Evolutionary conservation across 371 early-diverging fungal genomes (phyloP).

Genomic region (Funneliformis caledonium): DNA sequence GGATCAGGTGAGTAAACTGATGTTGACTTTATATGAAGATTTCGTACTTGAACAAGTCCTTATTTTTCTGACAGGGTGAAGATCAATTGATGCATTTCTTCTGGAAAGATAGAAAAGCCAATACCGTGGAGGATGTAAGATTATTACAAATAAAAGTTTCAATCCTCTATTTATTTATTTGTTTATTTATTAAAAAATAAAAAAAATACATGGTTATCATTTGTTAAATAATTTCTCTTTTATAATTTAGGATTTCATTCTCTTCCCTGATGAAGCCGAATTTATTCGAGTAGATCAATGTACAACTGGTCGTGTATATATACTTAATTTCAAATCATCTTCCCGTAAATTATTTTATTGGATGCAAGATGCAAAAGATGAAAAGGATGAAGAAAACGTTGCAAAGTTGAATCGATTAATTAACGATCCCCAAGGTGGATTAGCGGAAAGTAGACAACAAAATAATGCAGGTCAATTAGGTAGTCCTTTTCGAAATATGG

Average conservation of each 20-base stretch:
- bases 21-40: background rate
- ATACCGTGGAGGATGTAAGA: constrained; percentile 61
- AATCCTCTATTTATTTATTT: constrained; percentile 19
- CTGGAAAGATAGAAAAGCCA: constrained; percentile 71
- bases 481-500: constrained; percentile 18
- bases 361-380: constrained; percentile 74
- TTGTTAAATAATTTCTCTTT: background rate
- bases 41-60: background rate
- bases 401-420: constrained; percentile 62
- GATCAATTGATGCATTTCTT: constrained; percentile 76
- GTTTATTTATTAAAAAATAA: constrained; percentile 36
- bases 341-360: constrained; percentile 78
- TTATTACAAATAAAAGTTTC: background rate
- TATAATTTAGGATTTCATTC: constrained; percentile 62
- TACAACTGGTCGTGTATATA: constrained; percentile 74
- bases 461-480: constrained; percentile 14
- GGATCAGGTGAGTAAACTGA: constrained; percentile 15
- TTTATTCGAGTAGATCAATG: constrained; percentile 68
- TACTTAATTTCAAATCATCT: constrained; percentile 78
- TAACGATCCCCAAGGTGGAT: constrained; percentile 58
- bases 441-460: constrained; percentile 37
- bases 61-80: constrained; percentile 52
- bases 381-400: constrained; percentile 60
- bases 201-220: no score
- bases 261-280: constrained; percentile 81